Evolutionary conservation across 805 yeast genomes (phyloP).

Genomic region (Pichia deserticola): DNA sequence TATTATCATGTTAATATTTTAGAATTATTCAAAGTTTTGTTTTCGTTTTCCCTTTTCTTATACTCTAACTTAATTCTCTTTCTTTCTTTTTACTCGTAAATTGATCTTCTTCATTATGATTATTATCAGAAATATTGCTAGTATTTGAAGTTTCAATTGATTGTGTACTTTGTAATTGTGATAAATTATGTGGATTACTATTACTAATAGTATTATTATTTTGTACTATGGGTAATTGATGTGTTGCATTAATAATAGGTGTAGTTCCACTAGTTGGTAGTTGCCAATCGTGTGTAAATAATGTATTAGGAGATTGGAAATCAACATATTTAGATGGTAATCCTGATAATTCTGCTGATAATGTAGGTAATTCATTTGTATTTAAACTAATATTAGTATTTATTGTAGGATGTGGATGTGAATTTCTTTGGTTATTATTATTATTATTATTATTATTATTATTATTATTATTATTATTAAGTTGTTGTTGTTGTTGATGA

Average conservation of each 20-base stretch:
- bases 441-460: too few species aligned
- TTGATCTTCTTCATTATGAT: too few species aligned
- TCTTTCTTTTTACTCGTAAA: too few species aligned
- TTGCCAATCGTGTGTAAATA: slow-evolving; percentile 55
- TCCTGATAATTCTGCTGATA: slow-evolving; percentile 31
- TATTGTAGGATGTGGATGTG: neutral
- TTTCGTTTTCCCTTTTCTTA: too few species aligned
- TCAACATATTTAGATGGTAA: slow-evolving; percentile 70
- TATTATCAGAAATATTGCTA: too few species aligned
- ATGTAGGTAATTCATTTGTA: neutral
- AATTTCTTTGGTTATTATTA: neutral
- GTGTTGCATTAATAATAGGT: slow-evolving; percentile 29
- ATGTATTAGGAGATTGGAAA: slow-evolving; percentile 76
- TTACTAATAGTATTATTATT: neutral
- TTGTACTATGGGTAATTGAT: slow-evolving; percentile 14
- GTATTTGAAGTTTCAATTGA: too few species aligned
- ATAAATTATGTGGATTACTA: neutral
- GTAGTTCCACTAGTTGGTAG: slow-evolving; percentile 36
- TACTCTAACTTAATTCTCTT: too few species aligned
- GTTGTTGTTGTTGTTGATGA: too few species aligned
- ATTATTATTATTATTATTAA: too few species aligned
- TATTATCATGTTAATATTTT: too few species aligned
- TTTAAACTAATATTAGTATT: neutral
- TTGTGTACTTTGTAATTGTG: neutral
- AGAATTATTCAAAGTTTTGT: too few species aligned